Evolutionary conservation across 352 stramenopile genomes (phyloP), one percentile per base, ranked within the genome.

Genomic region (Phytophthora pini): DNA sequence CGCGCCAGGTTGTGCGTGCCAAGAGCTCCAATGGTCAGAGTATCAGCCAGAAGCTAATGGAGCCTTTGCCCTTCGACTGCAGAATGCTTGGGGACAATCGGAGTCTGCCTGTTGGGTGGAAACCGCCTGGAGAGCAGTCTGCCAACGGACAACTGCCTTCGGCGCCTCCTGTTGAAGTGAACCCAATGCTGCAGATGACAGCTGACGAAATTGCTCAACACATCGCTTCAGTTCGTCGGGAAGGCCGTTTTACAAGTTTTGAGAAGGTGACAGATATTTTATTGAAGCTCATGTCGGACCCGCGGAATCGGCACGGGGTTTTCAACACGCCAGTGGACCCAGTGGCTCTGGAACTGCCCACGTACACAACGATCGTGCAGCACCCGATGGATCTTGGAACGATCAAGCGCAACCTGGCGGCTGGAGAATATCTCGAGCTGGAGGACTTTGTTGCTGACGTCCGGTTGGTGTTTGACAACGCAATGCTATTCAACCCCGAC

Each of bases 301-400:
- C 86, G 34, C 71, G 86, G 8, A 96, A 96, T 68, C 76, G 76
- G 15, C 73, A 85, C 32, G 82, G 80, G 17, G 70, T 90, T 9
- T 96, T 93, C 60, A 96, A 94, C 48, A 65, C 53, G 1, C 87
- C 88, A 8, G 88, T 95, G 32, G 84, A 95, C 53, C 82, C 82
- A 4, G 63, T 93, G 6, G 78, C 79, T 41, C 56, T 93, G 38
- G 70, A 90, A 7, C 49, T 96, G 47, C 82, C 84, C 11, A 92
- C 83, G 8, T 96, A 96, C 51, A 76, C 70, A 9, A 68, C 70
- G 1, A 76, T 96, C 36, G 73, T 95, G 32, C 46, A 87, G 77
- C 70, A 84, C 41, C 92, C 93, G 5, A 98, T 98, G 91, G 95
- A 98, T 66, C 66, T 98, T 3, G 84, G 86, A 3, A 98, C 94